Conservation (phyloP, 2,329 filamentous ascomycete genomes). For the Capronia epimyces region DNA sequence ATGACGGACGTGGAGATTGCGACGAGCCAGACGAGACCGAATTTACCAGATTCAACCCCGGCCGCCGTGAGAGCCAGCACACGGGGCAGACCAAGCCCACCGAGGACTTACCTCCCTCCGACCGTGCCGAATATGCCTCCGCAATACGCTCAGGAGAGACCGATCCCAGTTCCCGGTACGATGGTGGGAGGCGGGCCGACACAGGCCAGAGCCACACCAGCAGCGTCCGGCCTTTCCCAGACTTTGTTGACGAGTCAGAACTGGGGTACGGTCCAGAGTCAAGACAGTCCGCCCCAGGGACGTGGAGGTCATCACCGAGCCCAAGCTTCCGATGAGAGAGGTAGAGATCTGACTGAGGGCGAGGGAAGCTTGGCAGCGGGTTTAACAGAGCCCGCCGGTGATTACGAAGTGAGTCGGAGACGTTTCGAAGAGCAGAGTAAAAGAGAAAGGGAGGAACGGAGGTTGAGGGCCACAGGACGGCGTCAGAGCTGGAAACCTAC, state of each 20-base stretch:
- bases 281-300: constrained; percentile 8
- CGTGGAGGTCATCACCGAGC: constrained; percentile 14
- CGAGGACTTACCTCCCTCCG: constrained; percentile 14
- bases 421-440: constrained; percentile 27
- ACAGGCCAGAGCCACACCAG: constrained; percentile 21
- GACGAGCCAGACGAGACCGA: constrained; percentile 9
- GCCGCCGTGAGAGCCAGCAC: constrained; percentile 11
- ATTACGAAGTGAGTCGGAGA: constrained; percentile 15
- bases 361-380: background rate
- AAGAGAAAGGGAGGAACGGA: constrained; percentile 25
- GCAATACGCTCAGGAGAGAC: constrained; percentile 1
- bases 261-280: constrained; percentile 4
- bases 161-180: constrained; percentile 8
- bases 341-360: constrained; percentile 9
- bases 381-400: constrained; percentile 6
- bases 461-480: constrained; percentile 19
- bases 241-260: constrained; percentile 24
- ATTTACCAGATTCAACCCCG: constrained; percentile 1
- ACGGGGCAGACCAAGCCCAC: constrained; percentile 16
- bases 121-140: constrained; percentile 13
- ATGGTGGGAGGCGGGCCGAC: constrained; percentile 15
- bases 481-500: constrained; percentile 22
- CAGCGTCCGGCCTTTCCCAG: constrained; percentile 24
- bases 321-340: constrained; percentile 13
- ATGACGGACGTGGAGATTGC: constrained; percentile 18